phyloP scores from a whole-genome alignment of 140 eudicot species.

The Ambrosia hybrid region DNA sequence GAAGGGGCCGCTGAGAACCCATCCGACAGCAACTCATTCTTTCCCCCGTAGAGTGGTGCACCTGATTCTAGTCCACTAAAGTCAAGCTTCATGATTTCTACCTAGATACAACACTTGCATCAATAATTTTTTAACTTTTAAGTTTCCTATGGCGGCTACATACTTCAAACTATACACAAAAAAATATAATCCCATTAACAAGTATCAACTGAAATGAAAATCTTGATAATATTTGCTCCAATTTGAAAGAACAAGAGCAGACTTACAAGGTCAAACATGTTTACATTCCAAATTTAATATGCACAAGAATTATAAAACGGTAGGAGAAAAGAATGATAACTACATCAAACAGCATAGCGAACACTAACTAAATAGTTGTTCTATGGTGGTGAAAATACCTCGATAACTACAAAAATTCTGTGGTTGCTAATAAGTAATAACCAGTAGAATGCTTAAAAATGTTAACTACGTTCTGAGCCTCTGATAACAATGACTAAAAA shows the following conservation, averaged over 20 bases:
- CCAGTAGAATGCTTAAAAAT: not conserved
- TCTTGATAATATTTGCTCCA: conserved; percentile 10
- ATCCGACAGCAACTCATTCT: conserved; percentile 33
- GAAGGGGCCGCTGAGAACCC: conserved; percentile 56
- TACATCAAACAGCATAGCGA: not conserved
- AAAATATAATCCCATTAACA: conserved; percentile 1
- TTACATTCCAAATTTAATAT: not conserved
- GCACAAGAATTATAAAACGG: not conserved
- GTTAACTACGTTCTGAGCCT: not conserved
- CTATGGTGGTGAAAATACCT: not conserved
- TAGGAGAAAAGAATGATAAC: not conserved
- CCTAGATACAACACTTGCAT: conserved; percentile 25
- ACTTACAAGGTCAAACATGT: not conserved
- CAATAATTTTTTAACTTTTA: not conserved
- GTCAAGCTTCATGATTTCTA: conserved; percentile 63
- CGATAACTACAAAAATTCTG: not conserved
- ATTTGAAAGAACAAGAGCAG: not conserved
- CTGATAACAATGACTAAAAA: too few species aligned
- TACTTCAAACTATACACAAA: conserved; percentile 20
- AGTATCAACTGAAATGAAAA: not conserved
- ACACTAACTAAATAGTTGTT: not conserved
- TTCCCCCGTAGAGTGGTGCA: conserved; percentile 45
- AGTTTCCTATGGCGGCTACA: conserved; percentile 1
- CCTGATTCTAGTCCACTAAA: conserved; percentile 77
- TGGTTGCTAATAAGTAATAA: not conserved